These are phyloP conservation scores for Cercophora newfieldiana DNA, from an alignment of 495 filamentous ascomycete species.

Conservation along the genomic window DNA sequence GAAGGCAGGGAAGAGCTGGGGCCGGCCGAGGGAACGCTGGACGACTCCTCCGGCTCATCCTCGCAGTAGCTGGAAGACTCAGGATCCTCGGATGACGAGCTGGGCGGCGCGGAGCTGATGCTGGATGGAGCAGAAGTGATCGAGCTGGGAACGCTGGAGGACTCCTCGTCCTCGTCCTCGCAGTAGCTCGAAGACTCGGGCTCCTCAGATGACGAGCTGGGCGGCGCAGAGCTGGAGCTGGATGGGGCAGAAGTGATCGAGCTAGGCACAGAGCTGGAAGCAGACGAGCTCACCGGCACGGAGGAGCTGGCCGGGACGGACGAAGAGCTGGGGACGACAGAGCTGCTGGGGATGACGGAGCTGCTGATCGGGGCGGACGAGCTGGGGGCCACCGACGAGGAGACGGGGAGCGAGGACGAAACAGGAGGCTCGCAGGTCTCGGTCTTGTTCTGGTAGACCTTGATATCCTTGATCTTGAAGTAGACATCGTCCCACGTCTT, in stretches of 20 bases:
- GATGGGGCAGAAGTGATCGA: neutral
- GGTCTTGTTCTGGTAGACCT: neutral
- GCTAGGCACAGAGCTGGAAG: neutral
- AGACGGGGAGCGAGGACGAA: neutral
- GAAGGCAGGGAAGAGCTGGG: neutral
- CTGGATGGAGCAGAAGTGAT: neutral
- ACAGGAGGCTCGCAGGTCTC: neutral
- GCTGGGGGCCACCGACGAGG: neutral
- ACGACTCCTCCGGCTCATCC: neutral
- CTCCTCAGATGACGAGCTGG: neutral
- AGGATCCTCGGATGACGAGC: neutral
- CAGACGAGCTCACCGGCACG: neutral
- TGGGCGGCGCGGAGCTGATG: neutral
- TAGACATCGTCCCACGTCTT: neutral
- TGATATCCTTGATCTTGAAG: neutral
- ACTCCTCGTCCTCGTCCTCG: neutral
- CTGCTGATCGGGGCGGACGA: neutral
- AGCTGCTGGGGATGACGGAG: neutral
- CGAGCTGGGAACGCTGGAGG: neutral
- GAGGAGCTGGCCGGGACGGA: neutral
- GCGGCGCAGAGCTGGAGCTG: neutral
- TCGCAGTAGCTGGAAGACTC: neutral
- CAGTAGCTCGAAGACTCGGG: neutral
- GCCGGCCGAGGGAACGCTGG: neutral
- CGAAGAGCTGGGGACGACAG: neutral